These are phyloP conservation scores for Fusarium tjaetaba DNA, from an alignment of 2,329 filamentous ascomycete genomes.

Conservation along the genomic window DNA sequence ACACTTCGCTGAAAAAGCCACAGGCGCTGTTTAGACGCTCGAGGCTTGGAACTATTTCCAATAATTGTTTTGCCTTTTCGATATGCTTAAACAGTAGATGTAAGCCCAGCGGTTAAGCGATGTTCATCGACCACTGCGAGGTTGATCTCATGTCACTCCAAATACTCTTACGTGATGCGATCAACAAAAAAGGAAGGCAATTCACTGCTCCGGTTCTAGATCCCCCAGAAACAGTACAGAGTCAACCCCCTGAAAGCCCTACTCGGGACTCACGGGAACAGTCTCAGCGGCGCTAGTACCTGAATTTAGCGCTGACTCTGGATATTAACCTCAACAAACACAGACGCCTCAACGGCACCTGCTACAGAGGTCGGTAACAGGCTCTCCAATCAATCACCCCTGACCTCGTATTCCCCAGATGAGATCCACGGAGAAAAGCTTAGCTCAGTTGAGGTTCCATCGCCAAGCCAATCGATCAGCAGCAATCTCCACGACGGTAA, in stretches of 20 bases:
- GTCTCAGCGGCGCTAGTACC: neutral
- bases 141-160: neutral
- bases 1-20: neutral
- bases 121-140: neutral
- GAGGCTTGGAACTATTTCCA: neutral
- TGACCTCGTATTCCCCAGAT: neutral
- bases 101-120: neutral
- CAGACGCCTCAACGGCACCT: neutral
- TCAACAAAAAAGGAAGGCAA: neutral
- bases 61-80: neutral
- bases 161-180: neutral
- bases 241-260: neutral
- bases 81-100: neutral
- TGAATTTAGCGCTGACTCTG: neutral
- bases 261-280: neutral
- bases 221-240: neutral
- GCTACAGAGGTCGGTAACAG: neutral
- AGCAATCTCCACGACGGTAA: neutral
- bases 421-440: neutral
- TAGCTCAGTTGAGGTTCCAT: neutral
- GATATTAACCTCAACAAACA: neutral
- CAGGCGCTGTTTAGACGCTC: neutral
- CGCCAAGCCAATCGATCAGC: conserved; percentile 9
- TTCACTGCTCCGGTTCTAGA: neutral
- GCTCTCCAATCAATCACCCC: neutral